Conservation (phyloP, 768 basidiomycete genomes). For the Pluteus cervinus region DNA sequence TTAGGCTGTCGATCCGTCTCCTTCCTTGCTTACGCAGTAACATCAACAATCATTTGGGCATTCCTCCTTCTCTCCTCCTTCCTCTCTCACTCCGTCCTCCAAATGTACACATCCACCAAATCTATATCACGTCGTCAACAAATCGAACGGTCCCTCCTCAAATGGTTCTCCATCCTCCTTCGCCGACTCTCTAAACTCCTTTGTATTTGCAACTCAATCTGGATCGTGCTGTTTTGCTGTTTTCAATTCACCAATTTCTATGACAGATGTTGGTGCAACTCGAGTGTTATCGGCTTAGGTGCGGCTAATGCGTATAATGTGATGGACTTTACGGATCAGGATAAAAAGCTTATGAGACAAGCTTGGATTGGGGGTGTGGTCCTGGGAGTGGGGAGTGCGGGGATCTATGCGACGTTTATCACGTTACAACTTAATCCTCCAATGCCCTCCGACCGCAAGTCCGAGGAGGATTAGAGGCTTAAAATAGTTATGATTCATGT, state of each 20-base stretch:
- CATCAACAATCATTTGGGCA: conserved; percentile 28
- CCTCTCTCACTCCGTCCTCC: conserved; percentile 13
- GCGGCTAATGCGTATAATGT: conserved; percentile 23
- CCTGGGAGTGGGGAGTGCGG: neutral
- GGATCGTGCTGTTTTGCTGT: conserved; percentile 22
- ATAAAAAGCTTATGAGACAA: conserved; percentile 16
- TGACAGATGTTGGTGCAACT: conserved; percentile 31
- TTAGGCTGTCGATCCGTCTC: conserved; percentile 27
- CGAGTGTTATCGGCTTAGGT: conserved; percentile 22
- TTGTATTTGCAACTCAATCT: conserved; percentile 22
- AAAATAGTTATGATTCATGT: too few relatives aligned
- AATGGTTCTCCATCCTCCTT: conserved; percentile 15
- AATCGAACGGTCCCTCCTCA: too few relatives aligned
- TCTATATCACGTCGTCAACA: too few relatives aligned
- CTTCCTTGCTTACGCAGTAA: conserved; percentile 22
- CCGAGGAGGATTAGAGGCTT: too few relatives aligned
- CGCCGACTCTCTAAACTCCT: conserved; percentile 24
- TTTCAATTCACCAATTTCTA: conserved; percentile 28
- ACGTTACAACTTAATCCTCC: too few relatives aligned
- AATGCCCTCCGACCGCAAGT: too few relatives aligned
- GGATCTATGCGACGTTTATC: too few relatives aligned
- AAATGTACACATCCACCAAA: neutral
- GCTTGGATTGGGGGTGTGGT: conserved; percentile 31
- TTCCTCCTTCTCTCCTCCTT: conserved; percentile 22
- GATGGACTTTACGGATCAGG: conserved; percentile 12